Percentiles rank a stretch among this genome's conserved stretches.
These are phyloP conservation scores for Babesia bovis DNA, from an alignment of 169 alveolate genomes.

Conservation along the genomic window DNA sequence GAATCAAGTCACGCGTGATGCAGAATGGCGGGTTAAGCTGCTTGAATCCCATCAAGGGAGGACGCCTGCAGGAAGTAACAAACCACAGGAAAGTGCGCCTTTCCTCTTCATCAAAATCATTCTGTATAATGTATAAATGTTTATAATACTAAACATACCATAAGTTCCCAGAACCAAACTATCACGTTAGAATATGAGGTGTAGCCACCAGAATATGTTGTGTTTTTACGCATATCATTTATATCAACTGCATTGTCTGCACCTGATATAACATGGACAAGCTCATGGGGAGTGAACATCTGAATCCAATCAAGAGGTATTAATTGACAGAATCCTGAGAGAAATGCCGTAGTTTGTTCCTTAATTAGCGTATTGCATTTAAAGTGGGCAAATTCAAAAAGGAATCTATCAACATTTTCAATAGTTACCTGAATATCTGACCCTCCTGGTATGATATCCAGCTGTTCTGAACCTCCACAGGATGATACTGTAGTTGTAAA, in stretches of 20 bases:
- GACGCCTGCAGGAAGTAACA: slow-evolving; percentile 94
- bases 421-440: slow-evolving; percentile 52
- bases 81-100: slow-evolving; percentile 89
- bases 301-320: slow-evolving; percentile 88
- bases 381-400: slow-evolving; percentile 75
- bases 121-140: slow-evolving; percentile 12
- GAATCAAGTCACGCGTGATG: slow-evolving; percentile 85
- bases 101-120: slow-evolving; percentile 77
- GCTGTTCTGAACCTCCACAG: slow-evolving; percentile 35
- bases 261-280: slow-evolving; percentile 93
- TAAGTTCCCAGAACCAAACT: slow-evolving; percentile 90
- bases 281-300: slow-evolving; percentile 90
- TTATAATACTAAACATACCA: slow-evolving; percentile 44
- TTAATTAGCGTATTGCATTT: slow-evolving; percentile 86
- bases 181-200: slow-evolving; percentile 80
- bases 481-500: slow-evolving; percentile 44
- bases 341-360: slow-evolving; percentile 66
- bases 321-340: slow-evolving; percentile 87
- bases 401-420: slow-evolving; percentile 41
- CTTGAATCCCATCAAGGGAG: slow-evolving; percentile 93
- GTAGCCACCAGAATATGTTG: slow-evolving; percentile 91
- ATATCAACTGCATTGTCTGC: slow-evolving; percentile 86
- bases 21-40: slow-evolving; percentile 91
- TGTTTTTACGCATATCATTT: slow-evolving; percentile 83
- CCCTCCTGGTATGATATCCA: slow-evolving; percentile 49